Conservation (phyloP, 2,329 filamentous ascomycete genomes). For the Escovopsis sp. region DNA sequence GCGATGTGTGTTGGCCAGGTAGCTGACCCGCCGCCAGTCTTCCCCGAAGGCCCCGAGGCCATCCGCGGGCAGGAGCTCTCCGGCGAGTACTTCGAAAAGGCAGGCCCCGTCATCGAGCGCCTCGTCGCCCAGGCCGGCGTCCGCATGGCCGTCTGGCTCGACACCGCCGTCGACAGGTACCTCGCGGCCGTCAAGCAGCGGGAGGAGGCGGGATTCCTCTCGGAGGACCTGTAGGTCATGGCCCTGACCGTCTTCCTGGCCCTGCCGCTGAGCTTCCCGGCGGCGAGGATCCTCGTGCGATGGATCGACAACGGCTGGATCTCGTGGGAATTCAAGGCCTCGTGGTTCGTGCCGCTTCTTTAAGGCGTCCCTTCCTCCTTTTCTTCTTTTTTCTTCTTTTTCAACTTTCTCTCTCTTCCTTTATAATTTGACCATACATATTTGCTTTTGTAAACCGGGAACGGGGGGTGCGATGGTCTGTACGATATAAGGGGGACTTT, state of each 20-base stretch:
- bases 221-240: constrained; percentile 16
- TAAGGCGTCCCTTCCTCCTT: not conserved
- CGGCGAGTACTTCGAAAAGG: constrained; percentile 47
- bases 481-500: too few relatives aligned
- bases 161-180: constrained; percentile 38
- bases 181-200: constrained; percentile 7
- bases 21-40: constrained; percentile 26
- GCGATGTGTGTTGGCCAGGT: not conserved
- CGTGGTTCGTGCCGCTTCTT: not conserved
- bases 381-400: too few relatives aligned
- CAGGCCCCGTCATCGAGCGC: constrained; percentile 48
- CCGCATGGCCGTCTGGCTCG: constrained; percentile 52
- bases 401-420: too few relatives aligned
- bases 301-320: not conserved
- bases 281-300: not conserved
- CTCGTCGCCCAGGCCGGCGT: constrained; percentile 56
- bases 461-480: too few relatives aligned
- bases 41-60: constrained; percentile 44
- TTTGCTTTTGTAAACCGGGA: too few relatives aligned
- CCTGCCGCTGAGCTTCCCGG: not conserved
- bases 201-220: constrained; percentile 7
- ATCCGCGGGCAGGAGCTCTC: constrained; percentile 46
- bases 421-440: too few relatives aligned
- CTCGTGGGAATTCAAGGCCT: not conserved
- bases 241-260: not conserved